These are phyloP conservation scores for Lachnellula arida DNA, from an alignment of 2,329 filamentous ascomycete species.

Conservation along the genomic window DNA sequence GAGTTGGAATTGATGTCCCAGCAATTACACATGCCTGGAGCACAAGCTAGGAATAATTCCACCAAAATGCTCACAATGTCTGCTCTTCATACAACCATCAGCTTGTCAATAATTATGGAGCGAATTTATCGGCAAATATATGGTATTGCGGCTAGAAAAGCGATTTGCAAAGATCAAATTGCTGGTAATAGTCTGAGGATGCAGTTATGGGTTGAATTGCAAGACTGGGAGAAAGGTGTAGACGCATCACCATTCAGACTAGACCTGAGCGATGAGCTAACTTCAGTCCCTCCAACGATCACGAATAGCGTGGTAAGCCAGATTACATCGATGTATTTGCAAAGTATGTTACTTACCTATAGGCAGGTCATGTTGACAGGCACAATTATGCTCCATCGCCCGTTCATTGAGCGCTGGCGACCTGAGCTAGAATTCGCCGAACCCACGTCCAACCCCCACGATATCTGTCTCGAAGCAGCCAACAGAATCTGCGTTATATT, in stretches of 20 bases:
- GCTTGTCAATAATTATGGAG: conserved; percentile 23
- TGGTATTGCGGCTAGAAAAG: conserved; percentile 23
- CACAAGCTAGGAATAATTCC: conserved; percentile 9
- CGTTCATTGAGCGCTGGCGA: conserved; percentile 27
- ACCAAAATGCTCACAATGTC: conserved; percentile 28
- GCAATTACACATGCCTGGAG: conserved; percentile 3
- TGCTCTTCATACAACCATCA: conserved; percentile 26
- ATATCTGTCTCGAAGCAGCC: conserved; percentile 26
- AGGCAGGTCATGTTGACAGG: conserved; percentile 25
- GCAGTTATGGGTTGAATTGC: conserved; percentile 20
- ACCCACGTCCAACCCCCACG: conserved; percentile 15
- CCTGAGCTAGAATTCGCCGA: conserved; percentile 10
- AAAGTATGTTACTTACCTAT: background rate
- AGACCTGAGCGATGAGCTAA: conserved; percentile 23
- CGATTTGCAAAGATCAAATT: conserved; percentile 24
- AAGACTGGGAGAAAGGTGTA: conserved; percentile 25
- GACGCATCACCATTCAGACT: conserved; percentile 25
- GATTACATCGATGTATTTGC: background rate
- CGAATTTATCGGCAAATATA: conserved; percentile 25
- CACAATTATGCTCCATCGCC: conserved; percentile 28
- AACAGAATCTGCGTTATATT: conserved; percentile 27
- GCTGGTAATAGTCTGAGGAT: conserved; percentile 24
- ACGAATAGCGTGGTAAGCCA: conserved; percentile 29
- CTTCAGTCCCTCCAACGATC: conserved; percentile 25
- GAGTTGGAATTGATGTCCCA: conserved; percentile 30